Base-by-base conservation (phyloP, 2,329 filamentous ascomycete species). In the Huntiella decipiens region DNA sequence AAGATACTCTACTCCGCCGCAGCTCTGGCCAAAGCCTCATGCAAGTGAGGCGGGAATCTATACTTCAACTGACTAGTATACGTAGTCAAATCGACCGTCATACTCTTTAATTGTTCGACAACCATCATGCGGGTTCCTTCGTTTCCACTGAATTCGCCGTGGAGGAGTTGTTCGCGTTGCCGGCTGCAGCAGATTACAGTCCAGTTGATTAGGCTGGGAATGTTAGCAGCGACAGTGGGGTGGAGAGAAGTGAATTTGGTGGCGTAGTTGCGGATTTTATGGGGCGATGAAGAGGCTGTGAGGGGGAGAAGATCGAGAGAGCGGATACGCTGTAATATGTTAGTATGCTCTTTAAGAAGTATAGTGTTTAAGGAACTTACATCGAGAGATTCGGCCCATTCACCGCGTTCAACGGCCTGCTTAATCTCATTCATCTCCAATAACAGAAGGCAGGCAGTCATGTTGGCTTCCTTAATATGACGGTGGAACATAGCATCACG, bases 201-300 rank as follows among this genome's bases (percentile, higher is more conserved):
- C 91, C 91, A 96, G 65, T 94, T 80, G 52, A 98, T 72, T 51
- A 96, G 69, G 60, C 88, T 85, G 13, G 88, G 88, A 54, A 95
- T 78, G 56, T 91, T 93, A 58, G 84, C 79, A 2, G 87, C 80
- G 36, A 98, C 82, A 5, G 86, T 75, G 53, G 84, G 76, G 3
- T 85, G 74, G 36, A 93, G 71, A 1, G 72, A 69, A 12, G 83
- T 74, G 63, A 98, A 96, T 51, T 78, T 79, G 55, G 83, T 77
- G 1, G 88, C 86, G 50, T 78, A 78, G 52, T 71, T 71, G 52
- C 91, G 83, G 62, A 98, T 88, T 42, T 70, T 72, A 55, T 76
- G 73, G 48, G 91, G 76, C 56, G 88, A 80, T 55, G 84, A 83
- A 17, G 66, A 64, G 12, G 83, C 79, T 43, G 77, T 70, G 39